Conservation (phyloP, 2,329 filamentous ascomycete species). For the Colletotrichum sp. region DNA sequence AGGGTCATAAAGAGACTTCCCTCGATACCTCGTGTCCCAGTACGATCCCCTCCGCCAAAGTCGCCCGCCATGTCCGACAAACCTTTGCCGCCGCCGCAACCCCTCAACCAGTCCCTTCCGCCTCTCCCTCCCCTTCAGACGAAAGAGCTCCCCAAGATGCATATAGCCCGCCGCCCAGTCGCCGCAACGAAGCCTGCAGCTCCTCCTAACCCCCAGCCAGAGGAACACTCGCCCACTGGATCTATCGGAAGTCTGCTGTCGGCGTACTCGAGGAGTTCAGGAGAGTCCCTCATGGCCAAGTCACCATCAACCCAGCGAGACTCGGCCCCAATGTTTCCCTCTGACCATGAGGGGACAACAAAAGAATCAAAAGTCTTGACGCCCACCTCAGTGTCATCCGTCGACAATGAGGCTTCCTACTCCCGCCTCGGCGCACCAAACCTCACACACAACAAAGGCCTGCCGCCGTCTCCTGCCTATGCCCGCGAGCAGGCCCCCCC, state of each 20-base stretch:
- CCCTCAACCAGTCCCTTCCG: conserved; percentile 35
- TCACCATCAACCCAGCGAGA: conserved; percentile 35
- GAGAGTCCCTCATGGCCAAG: conserved; percentile 43
- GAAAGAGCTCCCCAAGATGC: conserved; percentile 4
- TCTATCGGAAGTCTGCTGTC: conserved; percentile 62
- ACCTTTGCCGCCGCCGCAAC: conserved; percentile 27
- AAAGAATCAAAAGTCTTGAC: conserved; percentile 2
- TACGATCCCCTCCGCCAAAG: not conserved
- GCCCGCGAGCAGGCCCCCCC: not conserved
- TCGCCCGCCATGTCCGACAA: conserved; percentile 15
- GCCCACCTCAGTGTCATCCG: not conserved
- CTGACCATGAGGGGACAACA: conserved; percentile 13
- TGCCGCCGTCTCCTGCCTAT: conserved; percentile 16
- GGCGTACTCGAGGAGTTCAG: conserved; percentile 56
- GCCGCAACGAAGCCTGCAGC: not conserved
- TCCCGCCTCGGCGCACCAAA: conserved; percentile 2
- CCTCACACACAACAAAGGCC: conserved; percentile 12
- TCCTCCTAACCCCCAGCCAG: not conserved
- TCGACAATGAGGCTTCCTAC: conserved; percentile 2
- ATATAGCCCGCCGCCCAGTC: conserved; percentile 12
- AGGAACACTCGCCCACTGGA: conserved; percentile 20
- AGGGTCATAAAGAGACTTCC: conserved; percentile 20
- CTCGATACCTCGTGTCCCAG: conserved; percentile 15
- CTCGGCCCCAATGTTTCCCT: conserved; percentile 26
- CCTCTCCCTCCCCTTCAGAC: conserved; percentile 27